A percentile compares a stretch with the other conserved stretches of the same genome.
These are phyloP conservation scores for Fomitopsis schrenkii DNA, from an alignment of 1,284 basidiomycete genomes.

Conservation along the genomic window DNA sequence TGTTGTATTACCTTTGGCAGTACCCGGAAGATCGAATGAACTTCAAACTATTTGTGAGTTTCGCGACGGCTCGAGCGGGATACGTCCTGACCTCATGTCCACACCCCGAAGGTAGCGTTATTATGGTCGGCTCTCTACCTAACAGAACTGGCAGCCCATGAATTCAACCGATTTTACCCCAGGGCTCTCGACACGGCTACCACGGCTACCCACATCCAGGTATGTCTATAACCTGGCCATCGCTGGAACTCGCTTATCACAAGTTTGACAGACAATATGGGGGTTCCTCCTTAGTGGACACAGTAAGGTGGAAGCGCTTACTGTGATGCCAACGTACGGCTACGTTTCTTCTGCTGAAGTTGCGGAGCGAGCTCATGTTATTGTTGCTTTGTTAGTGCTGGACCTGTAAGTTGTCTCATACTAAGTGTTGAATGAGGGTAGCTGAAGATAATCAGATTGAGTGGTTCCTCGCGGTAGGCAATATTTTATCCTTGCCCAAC, in stretches of 20 bases:
- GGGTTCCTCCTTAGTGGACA: neutral
- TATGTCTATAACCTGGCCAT: no score
- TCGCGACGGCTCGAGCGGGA: neutral
- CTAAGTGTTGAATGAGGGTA: neutral
- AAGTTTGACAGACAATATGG: neutral
- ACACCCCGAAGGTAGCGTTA: neutral
- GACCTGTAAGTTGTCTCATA: neutral
- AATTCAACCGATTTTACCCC: neutral
- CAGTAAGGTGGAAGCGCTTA: neutral
- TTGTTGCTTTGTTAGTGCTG: neutral
- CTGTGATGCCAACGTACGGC: neutral
- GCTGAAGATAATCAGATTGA: neutral
- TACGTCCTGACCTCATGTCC: neutral
- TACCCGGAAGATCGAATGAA: neutral
- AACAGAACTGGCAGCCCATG: neutral
- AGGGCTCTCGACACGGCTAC: neutral
- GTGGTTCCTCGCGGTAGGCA: neutral
- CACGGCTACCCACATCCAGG: neutral
- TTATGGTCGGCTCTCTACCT: neutral
- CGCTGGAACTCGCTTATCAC: neutral
- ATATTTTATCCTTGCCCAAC: no score
- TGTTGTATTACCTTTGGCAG: neutral
- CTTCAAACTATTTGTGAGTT: neutral
- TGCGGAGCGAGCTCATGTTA: neutral
- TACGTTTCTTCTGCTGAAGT: neutral